These are phyloP conservation scores for Aspergillus eucalypticola DNA, from an alignment of 2,329 filamentous ascomycete genomes.

Conservation along the genomic window DNA sequence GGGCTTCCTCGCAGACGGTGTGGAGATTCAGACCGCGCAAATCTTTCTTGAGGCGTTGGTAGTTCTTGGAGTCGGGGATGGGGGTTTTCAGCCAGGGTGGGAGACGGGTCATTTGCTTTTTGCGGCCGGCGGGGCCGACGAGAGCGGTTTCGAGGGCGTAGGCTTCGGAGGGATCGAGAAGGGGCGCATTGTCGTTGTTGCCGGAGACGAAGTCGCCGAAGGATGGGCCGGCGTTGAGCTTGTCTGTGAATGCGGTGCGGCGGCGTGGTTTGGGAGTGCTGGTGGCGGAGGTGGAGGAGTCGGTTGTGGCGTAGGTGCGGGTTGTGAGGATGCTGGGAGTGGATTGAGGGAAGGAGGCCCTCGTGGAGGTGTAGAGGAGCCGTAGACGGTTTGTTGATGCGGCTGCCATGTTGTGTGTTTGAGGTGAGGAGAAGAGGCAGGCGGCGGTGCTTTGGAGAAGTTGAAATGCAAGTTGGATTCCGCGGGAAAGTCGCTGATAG, in stretches of 20 bases:
- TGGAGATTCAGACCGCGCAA: slow-evolving; percentile 85
- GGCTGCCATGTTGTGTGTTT: slow-evolving; percentile 32
- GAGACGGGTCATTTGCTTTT: slow-evolving; percentile 70
- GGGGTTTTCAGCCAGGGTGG: slow-evolving; percentile 96
- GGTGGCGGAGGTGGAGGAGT: slow-evolving; percentile 36
- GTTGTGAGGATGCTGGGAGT: slow-evolving; percentile 14
- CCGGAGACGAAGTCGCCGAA: slow-evolving; percentile 64
- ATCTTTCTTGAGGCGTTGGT: slow-evolving; percentile 93
- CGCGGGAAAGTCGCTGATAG: slow-evolving; percentile 30
- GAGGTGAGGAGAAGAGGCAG: not conserved
- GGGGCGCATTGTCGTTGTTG: slow-evolving; percentile 41
- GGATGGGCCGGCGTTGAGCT: slow-evolving; percentile 64
- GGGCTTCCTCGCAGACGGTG: slow-evolving; percentile 96
- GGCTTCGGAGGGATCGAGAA: slow-evolving; percentile 51
- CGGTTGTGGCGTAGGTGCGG: slow-evolving; percentile 42
- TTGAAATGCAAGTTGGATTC: slow-evolving; percentile 18
- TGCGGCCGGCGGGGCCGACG: slow-evolving; percentile 61
- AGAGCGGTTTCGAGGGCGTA: slow-evolving; percentile 63
- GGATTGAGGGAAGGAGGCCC: slow-evolving; percentile 18
- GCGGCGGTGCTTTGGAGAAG: not conserved
- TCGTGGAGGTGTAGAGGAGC: slow-evolving; percentile 32
- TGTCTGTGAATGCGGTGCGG: slow-evolving; percentile 61
- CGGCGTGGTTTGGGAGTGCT: slow-evolving; percentile 57
- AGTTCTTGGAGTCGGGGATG: slow-evolving; percentile 82
- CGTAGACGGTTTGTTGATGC: slow-evolving; percentile 35